A percentile compares a stretch with the other conserved stretches of the same genome.
phyloP scores from a whole-genome alignment of 768 basidiomycete species.

The Lentinula aciculospora region DNA sequence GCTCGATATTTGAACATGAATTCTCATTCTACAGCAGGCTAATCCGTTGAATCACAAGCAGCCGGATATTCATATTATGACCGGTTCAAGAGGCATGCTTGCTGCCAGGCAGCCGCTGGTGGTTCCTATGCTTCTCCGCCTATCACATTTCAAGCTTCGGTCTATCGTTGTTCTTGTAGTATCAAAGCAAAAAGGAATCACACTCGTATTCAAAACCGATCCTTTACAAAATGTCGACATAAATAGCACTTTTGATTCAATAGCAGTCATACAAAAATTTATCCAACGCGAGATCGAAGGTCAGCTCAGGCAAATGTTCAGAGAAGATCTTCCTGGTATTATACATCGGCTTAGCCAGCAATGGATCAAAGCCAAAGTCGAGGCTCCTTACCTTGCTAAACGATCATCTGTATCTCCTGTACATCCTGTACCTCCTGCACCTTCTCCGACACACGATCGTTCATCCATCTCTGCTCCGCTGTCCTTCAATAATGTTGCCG shows the following conservation, averaged over 20 bases:
- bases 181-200: conserved; percentile 96
- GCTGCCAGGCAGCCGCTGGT: conserved; percentile 93
- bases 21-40: conserved; percentile 44
- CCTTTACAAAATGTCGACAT: conserved; percentile 97
- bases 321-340: conserved; percentile 93
- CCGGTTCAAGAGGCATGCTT: conserved; percentile 80
- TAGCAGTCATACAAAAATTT: conserved; percentile 96
- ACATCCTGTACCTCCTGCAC: conserved; percentile 12
- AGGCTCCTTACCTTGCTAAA: conserved; percentile 79
- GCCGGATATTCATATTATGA: conserved; percentile 83
- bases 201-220: conserved; percentile 99
- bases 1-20: conserved; percentile 2
- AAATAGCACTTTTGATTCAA: conserved; percentile 95
- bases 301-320: conserved; percentile 95
- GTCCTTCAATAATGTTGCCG: conserved; percentile 16
- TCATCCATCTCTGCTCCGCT: conserved; percentile 31
- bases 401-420: conserved; percentile 32
- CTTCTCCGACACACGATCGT: conserved; percentile 19
- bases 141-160: conserved; percentile 90
- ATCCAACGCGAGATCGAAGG: conserved; percentile 97
- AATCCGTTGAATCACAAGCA: conserved; percentile 94
- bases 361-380: conserved; percentile 93
- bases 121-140: conserved; percentile 95
- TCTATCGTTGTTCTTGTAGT: conserved; percentile 98
- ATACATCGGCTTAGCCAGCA: conserved; percentile 94